Evolutionary conservation across 2,329 filamentous ascomycete species (phyloP), one percentile per base, ranked within the genome.

Genomic region (Ophiognomonia clavigignenti-juglandacearum): DNA sequence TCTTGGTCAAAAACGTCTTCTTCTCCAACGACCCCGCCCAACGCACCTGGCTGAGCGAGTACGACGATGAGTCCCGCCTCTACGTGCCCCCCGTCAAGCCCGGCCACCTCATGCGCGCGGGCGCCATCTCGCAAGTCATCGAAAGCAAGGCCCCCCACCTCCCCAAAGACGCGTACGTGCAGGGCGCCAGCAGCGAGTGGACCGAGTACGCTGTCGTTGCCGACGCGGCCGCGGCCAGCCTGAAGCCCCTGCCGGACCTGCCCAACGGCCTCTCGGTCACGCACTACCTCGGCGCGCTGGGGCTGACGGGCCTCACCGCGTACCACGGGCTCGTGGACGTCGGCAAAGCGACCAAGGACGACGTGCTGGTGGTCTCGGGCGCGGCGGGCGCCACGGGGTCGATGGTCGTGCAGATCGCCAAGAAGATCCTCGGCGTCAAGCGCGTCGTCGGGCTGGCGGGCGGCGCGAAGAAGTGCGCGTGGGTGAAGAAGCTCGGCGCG

Each of bases 391-490:
- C 72, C 6, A 73, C 69, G 1, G 73, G 73, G 1, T 64, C 59
- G 40, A 68, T 73, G 60, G 72, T 65, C 1, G 71, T 77, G 7
- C 75, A 80, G 60, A 73, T 79, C 52, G 75, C 74, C 6, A 74
- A 73, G 58, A 64, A 73, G 48, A 53, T 75, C 18, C 51, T 74
- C 13, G 64, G 70, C 6, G 69, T 70, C 37, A 72, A 67, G 58
- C 65, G 62, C 51, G 68, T 79, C 11, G 66, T 78, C 43, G 75
- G 75, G 10, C 76, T 79, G 45, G 72, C 75, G 1, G 74, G 75
- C 4, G 66, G 68, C 0, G 70, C 73, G 39, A 69, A 69, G 39
- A 79, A 79, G 60, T 79, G 76, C 59, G 57, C 59, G 18, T 74
- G 71, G 67, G 71, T 77, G 32, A 68, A 73, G 48, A 61, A 60